These are phyloP conservation scores for Crucihimalaya himalaica DNA, from an alignment of 345 rosid genomes.

Conservation along the genomic window DNA sequence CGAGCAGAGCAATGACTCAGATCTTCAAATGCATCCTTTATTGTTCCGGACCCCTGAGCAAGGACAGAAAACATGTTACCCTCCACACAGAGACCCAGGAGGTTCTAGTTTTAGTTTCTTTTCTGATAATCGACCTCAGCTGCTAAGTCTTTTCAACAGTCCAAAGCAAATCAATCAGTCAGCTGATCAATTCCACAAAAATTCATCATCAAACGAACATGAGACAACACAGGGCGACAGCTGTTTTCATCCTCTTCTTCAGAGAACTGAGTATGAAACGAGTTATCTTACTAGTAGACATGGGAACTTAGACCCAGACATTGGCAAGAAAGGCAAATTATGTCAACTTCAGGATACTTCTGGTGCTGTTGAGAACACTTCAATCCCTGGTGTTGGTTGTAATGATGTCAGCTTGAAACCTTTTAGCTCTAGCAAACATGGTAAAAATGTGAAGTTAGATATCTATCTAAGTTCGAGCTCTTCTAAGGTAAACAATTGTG, in stretches of 20 bases:
- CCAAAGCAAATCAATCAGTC: slow-evolving; percentile 51
- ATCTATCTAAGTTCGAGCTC: slow-evolving; percentile 72
- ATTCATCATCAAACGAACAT: slow-evolving; percentile 48
- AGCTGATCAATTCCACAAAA: slow-evolving; percentile 45
- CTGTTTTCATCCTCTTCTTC: slow-evolving; percentile 90
- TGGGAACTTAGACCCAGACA: slow-evolving; percentile 40
- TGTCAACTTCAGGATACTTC: slow-evolving; percentile 41
- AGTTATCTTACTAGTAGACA: slow-evolving; percentile 30
- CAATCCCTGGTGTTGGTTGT: slow-evolving; percentile 37
- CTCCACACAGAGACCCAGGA: slow-evolving; percentile 44
- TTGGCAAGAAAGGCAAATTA: slow-evolving; percentile 44
- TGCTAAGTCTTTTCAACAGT: slow-evolving; percentile 74
- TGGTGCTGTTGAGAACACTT: slow-evolving; percentile 42
- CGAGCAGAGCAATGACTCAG: slow-evolving; percentile 49
- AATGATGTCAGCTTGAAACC: slow-evolving; percentile 35
- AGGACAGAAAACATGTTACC: slow-evolving; percentile 58
- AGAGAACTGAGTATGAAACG: slow-evolving; percentile 55
- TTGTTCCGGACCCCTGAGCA: slow-evolving; percentile 70
- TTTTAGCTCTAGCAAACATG: slow-evolving; percentile 44
- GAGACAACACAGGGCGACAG: slow-evolving; percentile 50
- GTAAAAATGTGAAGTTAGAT: slow-evolving; percentile 64
- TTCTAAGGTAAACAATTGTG: slow-evolving; percentile 44
- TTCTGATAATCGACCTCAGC: slow-evolving; percentile 75
- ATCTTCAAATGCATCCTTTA: slow-evolving; percentile 90
- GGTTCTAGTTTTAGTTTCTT: slow-evolving; percentile 65